These are phyloP conservation scores for Madurella mycetomatis DNA, from an alignment of 2,329 filamentous ascomycete genomes.

Conservation along the genomic window DNA sequence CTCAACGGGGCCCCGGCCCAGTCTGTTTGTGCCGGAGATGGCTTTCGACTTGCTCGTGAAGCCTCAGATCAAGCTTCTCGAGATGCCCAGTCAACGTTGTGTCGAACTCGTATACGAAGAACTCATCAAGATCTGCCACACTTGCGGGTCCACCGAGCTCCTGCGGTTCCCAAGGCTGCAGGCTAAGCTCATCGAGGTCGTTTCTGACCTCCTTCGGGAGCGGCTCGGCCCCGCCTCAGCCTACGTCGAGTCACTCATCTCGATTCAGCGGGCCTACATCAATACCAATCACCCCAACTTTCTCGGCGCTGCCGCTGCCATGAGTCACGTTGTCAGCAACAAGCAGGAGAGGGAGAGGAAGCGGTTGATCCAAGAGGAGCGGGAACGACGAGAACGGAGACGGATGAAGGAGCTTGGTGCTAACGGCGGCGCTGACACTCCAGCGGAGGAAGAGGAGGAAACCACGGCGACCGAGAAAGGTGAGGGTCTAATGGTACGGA, in stretches of 20 bases:
- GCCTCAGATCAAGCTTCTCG: conserved; percentile 94
- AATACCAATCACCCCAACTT: conserved; percentile 99
- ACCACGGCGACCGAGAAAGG: conserved; percentile 44
- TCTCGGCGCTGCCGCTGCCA: conserved; percentile 89
- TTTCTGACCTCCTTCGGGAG: conserved; percentile 91
- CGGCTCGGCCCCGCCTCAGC: conserved; percentile 80
- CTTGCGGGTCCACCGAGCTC: conserved; percentile 91
- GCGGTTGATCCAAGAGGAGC: conserved; percentile 72
- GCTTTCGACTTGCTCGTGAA: conserved; percentile 97
- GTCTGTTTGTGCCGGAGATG: conserved; percentile 94
- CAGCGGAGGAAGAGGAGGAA: conserved; percentile 60
- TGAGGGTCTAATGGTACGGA: conserved; percentile 57
- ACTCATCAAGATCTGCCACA: conserved; percentile 98
- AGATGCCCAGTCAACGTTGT: conserved; percentile 90
- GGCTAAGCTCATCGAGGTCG: conserved; percentile 95
- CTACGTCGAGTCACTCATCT: conserved; percentile 95
- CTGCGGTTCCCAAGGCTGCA: conserved; percentile 88
- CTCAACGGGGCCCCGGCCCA: conserved; percentile 91
- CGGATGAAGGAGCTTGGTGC: conserved; percentile 77
- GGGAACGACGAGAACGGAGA: conserved; percentile 77
- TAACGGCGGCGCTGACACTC: conserved; percentile 66
- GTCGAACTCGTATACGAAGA: conserved; percentile 98
- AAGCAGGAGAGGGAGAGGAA: conserved; percentile 94
- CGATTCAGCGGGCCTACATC: conserved; percentile 96
- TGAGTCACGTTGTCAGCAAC: conserved; percentile 92